A percentile compares a stretch with the other conserved stretches of the same genome.
Evolutionary conservation across 2,329 filamentous ascomycete genomes (phyloP).

Genomic region (Fusarium poae): DNA sequence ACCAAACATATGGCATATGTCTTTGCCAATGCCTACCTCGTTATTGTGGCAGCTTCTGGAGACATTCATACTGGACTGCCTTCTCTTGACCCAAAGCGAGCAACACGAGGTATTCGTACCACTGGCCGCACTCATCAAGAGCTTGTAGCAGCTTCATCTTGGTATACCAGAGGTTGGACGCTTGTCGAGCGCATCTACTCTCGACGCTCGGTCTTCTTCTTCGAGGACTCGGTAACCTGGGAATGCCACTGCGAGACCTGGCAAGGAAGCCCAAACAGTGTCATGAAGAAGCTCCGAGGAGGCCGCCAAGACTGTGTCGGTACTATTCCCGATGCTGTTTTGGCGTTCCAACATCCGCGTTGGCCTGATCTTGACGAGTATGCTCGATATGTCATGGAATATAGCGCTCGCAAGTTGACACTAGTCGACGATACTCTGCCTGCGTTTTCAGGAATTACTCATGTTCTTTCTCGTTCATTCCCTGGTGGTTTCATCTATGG

Average conservation of each 20-base stretch:
- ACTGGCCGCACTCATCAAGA: conserved; percentile 54
- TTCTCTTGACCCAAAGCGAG: conserved; percentile 54
- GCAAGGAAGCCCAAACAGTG: conserved; percentile 53
- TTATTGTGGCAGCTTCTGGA: conserved; percentile 59
- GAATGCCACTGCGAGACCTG: conserved; percentile 62
- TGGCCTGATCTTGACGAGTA: conserved; percentile 63
- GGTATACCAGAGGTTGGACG: conserved; percentile 60
- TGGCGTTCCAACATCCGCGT: conserved; percentile 57
- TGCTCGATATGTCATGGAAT: conserved; percentile 59
- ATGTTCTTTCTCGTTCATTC: conserved; percentile 58
- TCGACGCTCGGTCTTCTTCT: conserved; percentile 59
- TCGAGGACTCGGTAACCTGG: conserved; percentile 60
- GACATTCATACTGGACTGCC: conserved; percentile 56
- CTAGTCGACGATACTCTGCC: conserved; percentile 58
- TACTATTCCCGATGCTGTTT: conserved; percentile 50
- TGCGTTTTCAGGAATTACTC: conserved; percentile 60
- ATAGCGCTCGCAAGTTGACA: conserved; percentile 57
- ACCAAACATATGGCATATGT: conserved; percentile 61
- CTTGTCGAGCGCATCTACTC: conserved; percentile 60
- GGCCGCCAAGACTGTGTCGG: conserved; percentile 52
- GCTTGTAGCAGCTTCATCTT: conserved; percentile 55
- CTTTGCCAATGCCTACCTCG: conserved; percentile 61
- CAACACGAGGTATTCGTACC: conserved; percentile 44
- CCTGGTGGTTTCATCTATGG: conserved; percentile 60
- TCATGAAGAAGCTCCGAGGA: conserved; percentile 52